Conservation (phyloP, 169 alveolate species). For the Plasmodium coatneyi region DNA sequence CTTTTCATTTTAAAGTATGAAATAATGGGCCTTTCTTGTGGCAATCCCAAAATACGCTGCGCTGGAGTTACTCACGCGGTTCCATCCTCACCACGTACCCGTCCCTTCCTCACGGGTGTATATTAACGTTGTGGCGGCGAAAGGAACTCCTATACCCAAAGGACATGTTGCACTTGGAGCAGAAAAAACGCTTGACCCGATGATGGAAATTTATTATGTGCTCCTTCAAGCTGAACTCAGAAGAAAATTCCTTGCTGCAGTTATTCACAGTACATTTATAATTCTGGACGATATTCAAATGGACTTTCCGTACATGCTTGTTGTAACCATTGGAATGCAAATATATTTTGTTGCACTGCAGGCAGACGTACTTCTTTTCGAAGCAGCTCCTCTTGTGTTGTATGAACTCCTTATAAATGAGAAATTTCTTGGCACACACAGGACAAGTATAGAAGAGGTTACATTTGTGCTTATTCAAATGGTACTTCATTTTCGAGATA, state of each 20-base stretch:
- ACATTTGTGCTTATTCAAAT: constrained; percentile 64
- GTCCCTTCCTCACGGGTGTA: constrained; percentile 18
- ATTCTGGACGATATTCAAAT: constrained; percentile 21
- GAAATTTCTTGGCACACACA: constrained; percentile 23
- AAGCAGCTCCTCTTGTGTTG: constrained; percentile 53
- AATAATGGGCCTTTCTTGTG: background rate
- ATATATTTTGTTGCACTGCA: constrained; percentile 66
- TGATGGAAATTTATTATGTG: constrained; percentile 64
- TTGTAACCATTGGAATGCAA: constrained; percentile 59
- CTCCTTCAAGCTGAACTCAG: constrained; percentile 63
- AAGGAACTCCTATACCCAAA: constrained; percentile 67
- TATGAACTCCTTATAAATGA: constrained; percentile 62
- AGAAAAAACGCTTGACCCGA: constrained; percentile 48
- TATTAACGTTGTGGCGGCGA: constrained; percentile 44
- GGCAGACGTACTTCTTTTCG: constrained; percentile 54
- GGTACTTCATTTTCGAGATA: constrained; percentile 66
- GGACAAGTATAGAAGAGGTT: constrained; percentile 42
- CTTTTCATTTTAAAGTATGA: background rate
- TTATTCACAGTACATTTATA: constrained; percentile 45
- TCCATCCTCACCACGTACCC: background rate
- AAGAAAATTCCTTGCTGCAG: constrained; percentile 42
- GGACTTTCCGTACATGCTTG: constrained; percentile 43
- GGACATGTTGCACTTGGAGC: constrained; percentile 58
- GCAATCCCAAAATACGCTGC: background rate
- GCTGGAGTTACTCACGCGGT: background rate